A percentile compares a stretch with the other conserved stretches of the same genome.
Conservation (phyloP, 2,329 filamentous ascomycete genomes). For the Diaporthe humulicola region DNA sequence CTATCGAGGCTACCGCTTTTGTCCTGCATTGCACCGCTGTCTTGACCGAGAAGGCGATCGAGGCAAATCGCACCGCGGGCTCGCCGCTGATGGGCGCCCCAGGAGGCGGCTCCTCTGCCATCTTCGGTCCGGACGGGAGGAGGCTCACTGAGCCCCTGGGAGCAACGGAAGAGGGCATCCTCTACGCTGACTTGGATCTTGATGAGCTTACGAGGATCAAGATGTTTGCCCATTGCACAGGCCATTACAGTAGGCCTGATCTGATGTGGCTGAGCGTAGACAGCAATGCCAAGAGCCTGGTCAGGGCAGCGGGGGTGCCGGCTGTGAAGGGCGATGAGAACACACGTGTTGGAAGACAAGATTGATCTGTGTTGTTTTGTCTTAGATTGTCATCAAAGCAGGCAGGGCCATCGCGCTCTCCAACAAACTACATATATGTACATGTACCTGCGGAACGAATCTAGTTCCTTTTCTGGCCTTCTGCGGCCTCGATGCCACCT, state of each 20-base stretch:
- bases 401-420: no score
- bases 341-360: neutral
- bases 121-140: slow-evolving; percentile 44
- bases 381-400: neutral
- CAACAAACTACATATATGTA: neutral
- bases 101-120: slow-evolving; percentile 43
- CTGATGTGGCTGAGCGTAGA: slow-evolving; percentile 43
- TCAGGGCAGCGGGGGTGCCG: neutral
- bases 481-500: neutral
- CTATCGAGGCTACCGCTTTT: slow-evolving; percentile 67
- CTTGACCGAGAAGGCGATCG: slow-evolving; percentile 16
- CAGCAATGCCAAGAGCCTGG: slow-evolving; percentile 45
- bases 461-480: neutral
- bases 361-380: neutral
- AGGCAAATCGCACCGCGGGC: slow-evolving; percentile 12
- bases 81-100: slow-evolving; percentile 38
- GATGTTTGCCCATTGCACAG: slow-evolving; percentile 31
- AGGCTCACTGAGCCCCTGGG: slow-evolving; percentile 40
- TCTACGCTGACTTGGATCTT: slow-evolving; percentile 29
- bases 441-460: neutral
- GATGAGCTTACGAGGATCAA: slow-evolving; percentile 32
- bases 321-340: neutral
- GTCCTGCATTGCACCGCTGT: slow-evolving; percentile 67
- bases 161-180: slow-evolving; percentile 16
- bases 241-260: slow-evolving; percentile 36